Conservation (phyloP, 306 rosid genomes). For the Crotalaria pallida region DNA sequence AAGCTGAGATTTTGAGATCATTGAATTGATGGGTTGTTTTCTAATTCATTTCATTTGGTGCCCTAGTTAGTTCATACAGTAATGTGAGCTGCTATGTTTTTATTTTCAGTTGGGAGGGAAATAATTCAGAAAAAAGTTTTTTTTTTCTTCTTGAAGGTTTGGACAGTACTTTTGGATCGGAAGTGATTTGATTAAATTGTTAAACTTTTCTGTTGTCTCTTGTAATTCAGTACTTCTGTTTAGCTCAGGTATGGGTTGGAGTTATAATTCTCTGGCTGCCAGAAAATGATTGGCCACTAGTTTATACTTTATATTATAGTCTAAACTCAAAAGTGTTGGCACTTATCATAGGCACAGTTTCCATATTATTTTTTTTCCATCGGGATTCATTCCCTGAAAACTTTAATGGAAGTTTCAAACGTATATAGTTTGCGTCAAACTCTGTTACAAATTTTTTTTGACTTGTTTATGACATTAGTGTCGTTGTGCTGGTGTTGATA, state of each 20-base stretch:
- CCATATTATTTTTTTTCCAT: not conserved
- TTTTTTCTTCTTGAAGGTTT: not conserved
- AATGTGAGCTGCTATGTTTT: slow-evolving; percentile 31
- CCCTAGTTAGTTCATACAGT: slow-evolving; percentile 23
- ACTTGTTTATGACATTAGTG: not conserved
- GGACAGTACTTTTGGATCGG: slow-evolving; percentile 17
- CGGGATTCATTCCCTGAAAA: not conserved
- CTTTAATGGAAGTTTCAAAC: not conserved
- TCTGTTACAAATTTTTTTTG: not conserved
- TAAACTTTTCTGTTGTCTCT: not conserved
- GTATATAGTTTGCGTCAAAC: not conserved
- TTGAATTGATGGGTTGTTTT: slow-evolving; percentile 21
- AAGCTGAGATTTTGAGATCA: slow-evolving; percentile 22
- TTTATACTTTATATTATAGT: slow-evolving; percentile 13
- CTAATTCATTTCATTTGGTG: not conserved
- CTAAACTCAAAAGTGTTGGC: slow-evolving; percentile 4
- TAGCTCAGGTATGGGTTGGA: not conserved
- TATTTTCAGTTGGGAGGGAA: slow-evolving; percentile 26
- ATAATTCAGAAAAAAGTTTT: not conserved
- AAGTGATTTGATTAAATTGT: slow-evolving; percentile 12
- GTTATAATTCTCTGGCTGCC: slow-evolving; percentile 5
- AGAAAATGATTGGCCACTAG: slow-evolving; percentile 2
- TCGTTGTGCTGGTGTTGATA: not conserved
- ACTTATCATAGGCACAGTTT: not conserved
- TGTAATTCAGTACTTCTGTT: slow-evolving; percentile 15